Evolutionary conservation across 768 basidiomycete genomes (phyloP), one percentile per base, ranked within the genome.

Genomic region (Termitomyces sp.): DNA sequence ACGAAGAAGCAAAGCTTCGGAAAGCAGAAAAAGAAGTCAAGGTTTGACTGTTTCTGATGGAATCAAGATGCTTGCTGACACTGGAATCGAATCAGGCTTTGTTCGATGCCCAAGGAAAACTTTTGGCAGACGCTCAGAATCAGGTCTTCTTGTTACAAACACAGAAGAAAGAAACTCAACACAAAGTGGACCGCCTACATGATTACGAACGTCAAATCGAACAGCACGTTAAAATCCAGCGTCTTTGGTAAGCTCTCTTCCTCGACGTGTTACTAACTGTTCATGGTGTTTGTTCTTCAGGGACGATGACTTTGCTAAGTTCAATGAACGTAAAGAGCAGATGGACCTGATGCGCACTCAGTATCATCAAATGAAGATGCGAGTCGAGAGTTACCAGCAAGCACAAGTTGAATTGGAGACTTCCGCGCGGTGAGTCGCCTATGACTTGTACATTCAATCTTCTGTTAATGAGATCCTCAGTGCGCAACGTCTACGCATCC

Each of bases 201-300:
- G 92, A 96, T 68, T 96, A 95, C 62, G 94, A 97, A 67, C 76
- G 74, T n/a, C 87, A 90, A 63, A 92, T 96, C 44, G 87, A 91
- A 52, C 90, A 94, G 64, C 81, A 92, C 58, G 75, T 87, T 42
- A 83, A 85, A 55, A 81, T 89, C 65, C 89, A 92, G 65, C 79
- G 81, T 50, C 71, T 93, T 62, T 96, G 93, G 94, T 91, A 68
- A 12, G 16, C n/a, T 34, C 1, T 31, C 48, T 56, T 27, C 11
- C 10, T 37, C n/a, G 21, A n/a, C 25, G 11, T 12, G n/a, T 14
- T 37, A 38, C 12, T 4, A 32, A 38, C 16, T 21, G 31, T 47
- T 53, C 21, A 57, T 46, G 9, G 9, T 27, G 44, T 46, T 35
- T 19, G n/a, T n/a, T n/a, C n/a, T 12, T 12, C 59, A 93, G 91